Evolutionary conservation across 108 stramenopile genomes (phyloP), one percentile per base, ranked within the genome.

Genomic region (Discostella stelligeroides): DNA sequence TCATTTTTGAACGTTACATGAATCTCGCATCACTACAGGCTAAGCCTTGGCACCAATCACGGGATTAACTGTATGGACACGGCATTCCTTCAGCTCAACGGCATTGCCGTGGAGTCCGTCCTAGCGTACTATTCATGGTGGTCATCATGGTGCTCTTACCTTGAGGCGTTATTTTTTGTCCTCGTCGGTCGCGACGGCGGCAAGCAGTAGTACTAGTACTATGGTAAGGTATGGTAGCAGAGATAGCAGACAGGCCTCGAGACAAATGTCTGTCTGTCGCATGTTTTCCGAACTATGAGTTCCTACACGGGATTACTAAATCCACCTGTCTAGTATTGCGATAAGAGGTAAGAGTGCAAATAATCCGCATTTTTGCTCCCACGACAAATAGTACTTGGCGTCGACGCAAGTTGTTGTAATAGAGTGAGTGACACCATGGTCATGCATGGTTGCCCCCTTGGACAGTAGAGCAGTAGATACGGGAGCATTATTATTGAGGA

Each of bases 61-160:
- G 6, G 5, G 34, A 5, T 34, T 6, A 5, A 34, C 6, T 6
- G 34, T 6, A 34, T 34, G 34, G 6, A 34, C 3, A 6, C 3
- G 34, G 34, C 34, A 3, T 5, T 34, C 34, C 34, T 6, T 5
- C 6, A 6, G 34, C 34, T 5, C 34, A 5, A 34, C n/a, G 34
- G 34, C 34, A 6, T 6, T 34, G 34, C 5, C 34, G 5, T 34
- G 6, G 3, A 6, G 34, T 3, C 34, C 34, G 34, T 34, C 34
- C n/a, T n/a, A 51, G 20, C 50, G 23, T 51, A 49, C 5, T n/a
- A 20, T n/a, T 49, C 3, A 2, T 24, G 15, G 25, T 13, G 28
- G 55, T 14, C 55, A 30, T 27, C 65, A 54, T 66, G 39, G 40
- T 66, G 50, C 51, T 54, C 51, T 66, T 41, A 66, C 65, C 65